Evolutionary conservation across 495 filamentous ascomycete species (phyloP), one percentile per base, ranked within the genome.

Genomic region (Podospora sp.): DNA sequence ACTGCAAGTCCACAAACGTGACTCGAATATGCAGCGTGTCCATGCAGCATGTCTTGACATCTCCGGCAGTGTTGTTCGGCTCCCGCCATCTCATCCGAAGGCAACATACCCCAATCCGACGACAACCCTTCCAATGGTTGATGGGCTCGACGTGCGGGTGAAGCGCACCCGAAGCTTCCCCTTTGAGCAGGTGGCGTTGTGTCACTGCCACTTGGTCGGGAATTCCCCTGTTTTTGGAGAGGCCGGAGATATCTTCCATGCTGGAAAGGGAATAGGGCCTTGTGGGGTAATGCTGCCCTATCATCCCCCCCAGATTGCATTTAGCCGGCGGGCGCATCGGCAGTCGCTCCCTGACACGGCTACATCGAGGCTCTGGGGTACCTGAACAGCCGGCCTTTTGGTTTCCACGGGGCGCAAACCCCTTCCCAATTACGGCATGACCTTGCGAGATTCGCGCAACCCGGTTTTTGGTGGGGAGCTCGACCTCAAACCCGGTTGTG

Each of bases 361-460:
- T 46, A 51, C 63, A 26, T 51, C 51, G 63, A 27, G 22, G 35
- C 60, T 11, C 60, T 62, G 40, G 16, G 40, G 40, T 46, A 46
- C 40, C 40, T 46, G 40, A 46, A 11, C 40, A 46, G 40, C 40
- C 5, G 12, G 4, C 35, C 2, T 29, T 35, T 33, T 33, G 16
- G 16, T 62, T 62, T 62, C n/a, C 18, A 62, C 65, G 66, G 60
- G 70, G 59, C 65, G 64, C 55, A 51, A 21, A 53, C 63, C 64
- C 65, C 69, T 67, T 71, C 69, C 29, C 62, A 68, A 68, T 71
- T 69, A 51, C 49, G 27, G 26, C 58, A 6, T 8, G 40, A 52
- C 24, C 36, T 46, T 46, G 40, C 40, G 40, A 46, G 40, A 46
- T 46, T 46, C 68, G 67, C 65, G 22, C 20, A 62, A 70, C 68